Evolutionary conservation across 805 yeast genomes (phyloP), one percentile per base, ranked within the genome.

Genomic region (Metschnikowia colocasiae): DNA sequence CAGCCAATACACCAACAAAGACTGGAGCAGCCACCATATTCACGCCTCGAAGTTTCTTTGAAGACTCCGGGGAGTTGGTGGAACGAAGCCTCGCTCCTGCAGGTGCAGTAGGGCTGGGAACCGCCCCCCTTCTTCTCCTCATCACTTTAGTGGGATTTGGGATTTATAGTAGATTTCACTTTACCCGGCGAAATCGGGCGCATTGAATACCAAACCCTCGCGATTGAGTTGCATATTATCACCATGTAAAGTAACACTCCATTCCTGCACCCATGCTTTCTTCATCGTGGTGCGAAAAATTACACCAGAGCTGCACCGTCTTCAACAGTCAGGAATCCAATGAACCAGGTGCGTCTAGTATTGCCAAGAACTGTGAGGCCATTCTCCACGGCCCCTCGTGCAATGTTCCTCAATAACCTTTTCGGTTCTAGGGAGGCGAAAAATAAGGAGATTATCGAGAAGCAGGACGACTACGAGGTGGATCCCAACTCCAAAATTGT

Each of bases 381-480:
- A 29, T 47, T 54, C 20, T 42, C 47, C 45, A 42, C 53, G 10
- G 33, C 57, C 9, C 45, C 57, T 9, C 52, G 57, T 13, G 50
- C 56, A 13, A 52, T 57, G 4, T 63, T 69, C 52, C 58, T 69
- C 43, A 59, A 63, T 27, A 64, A 66, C 51, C 51, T 71, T 29
- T 69, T 71, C 43, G 72, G 73, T 1, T 53, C 60, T 23, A 61
- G 60, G 38, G 62, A 60, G 20, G 56, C 61, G 40, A 60, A 68
- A 45, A 66, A 61, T 43, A 61, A 65, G 50, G 67, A 70, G 46
- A 59, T 71, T 42, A 59, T 68, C 36, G 63, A 68, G 45, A 72
- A 69, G 40, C 73, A 71, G 57, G 68, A 68, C 52, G 62, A 68
- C 31, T 67, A 59, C 46, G 71, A 67, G 51, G 59, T 58, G 19